These are phyloP conservation scores for Thuja plicata DNA, from an alignment of 83 land plant species.

Conservation along the genomic window DNA sequence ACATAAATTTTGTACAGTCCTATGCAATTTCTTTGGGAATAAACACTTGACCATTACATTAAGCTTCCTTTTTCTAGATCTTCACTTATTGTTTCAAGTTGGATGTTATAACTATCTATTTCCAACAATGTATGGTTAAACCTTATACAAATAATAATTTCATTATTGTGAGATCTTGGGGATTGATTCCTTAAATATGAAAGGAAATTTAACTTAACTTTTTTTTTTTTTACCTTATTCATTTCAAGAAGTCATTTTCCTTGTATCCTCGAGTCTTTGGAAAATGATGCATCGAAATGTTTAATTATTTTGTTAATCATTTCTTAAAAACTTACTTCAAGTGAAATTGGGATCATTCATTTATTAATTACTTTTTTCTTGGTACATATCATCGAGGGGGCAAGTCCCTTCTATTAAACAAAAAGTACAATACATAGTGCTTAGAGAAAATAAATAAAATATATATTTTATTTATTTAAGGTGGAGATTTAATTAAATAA, in stretches of 20 bases:
- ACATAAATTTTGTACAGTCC: conserved; percentile 44
- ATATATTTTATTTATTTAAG: too few species aligned
- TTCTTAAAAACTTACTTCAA: not conserved
- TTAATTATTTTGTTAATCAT: not conserved
- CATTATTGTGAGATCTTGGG: not conserved
- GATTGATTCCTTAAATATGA: not conserved
- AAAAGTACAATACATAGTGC: too few species aligned
- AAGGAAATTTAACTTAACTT: not conserved
- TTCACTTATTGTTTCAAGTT: conserved; percentile 38
- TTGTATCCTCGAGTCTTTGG: not conserved
- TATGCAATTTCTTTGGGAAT: conserved; percentile 43
- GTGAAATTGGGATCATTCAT: not conserved
- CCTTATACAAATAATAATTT: not conserved
- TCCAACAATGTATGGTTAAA: not conserved
- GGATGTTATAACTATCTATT: conserved; percentile 47
- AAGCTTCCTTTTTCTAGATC: conserved; percentile 59
- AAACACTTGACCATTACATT: conserved; percentile 46
- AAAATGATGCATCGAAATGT: not conserved
- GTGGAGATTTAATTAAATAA: too few species aligned
- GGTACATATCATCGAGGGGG: too few species aligned
- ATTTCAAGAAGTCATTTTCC: not conserved
- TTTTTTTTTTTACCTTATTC: not conserved
- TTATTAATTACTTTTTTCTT: too few species aligned
- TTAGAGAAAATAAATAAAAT: too few species aligned
- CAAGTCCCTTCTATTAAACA: too few species aligned